Base-by-base conservation (phyloP, 2,329 filamentous ascomycete species). In the Ceratocystiopsis brevicomis region DNA sequence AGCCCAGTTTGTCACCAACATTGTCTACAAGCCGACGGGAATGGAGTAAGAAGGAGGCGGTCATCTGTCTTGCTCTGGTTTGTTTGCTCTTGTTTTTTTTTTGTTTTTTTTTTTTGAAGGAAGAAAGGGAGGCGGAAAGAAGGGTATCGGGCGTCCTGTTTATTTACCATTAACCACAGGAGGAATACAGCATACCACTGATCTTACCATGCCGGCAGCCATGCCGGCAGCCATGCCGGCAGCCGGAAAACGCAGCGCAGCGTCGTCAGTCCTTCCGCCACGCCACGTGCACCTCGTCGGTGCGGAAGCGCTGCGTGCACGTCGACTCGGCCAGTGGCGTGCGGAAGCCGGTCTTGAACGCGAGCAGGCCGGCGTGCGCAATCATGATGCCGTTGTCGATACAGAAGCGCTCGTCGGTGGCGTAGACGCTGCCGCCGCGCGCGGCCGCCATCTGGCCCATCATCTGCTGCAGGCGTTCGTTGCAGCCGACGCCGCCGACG, bases 301-400 rank as follows among this genome's bases (percentile, higher is more conserved):
- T 88, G 53, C 82, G 75, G 57, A 86, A 88, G 43, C 83, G 67
- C 58, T 88, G 83, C 14, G 82, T 88, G 59, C 81, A 94, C 13
- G 81, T 84, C 52, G 81, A 88, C 38, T 95, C 82, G 49, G 79
- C 76, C 39, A 96, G 58, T 9, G 71, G 63, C 1, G 86, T 95
- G 47, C 63, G 68, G 56, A 85, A 86, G 1, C 88, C 88, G 15
- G 77, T 87, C 59, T 78, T 69, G 57, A 81, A 90, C 1, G 87
- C 87, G 54, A 95, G 59, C 53, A 98, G 61, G 2, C 90, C 90
- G 2, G 90, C 90, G 59, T 98, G 88, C 1, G 90, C 90, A 64
- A 98, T 98, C 90, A 98, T 98, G 57, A 98, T 96, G 40, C 90
- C 90, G 54, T 98, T 98, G 61, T 98, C 90, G 53, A 98, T 98